Evolutionary conservation across 768 basidiomycete genomes (phyloP), one percentile per base, ranked within the genome.

Genomic region (Pleurotus ostreatus): DNA sequence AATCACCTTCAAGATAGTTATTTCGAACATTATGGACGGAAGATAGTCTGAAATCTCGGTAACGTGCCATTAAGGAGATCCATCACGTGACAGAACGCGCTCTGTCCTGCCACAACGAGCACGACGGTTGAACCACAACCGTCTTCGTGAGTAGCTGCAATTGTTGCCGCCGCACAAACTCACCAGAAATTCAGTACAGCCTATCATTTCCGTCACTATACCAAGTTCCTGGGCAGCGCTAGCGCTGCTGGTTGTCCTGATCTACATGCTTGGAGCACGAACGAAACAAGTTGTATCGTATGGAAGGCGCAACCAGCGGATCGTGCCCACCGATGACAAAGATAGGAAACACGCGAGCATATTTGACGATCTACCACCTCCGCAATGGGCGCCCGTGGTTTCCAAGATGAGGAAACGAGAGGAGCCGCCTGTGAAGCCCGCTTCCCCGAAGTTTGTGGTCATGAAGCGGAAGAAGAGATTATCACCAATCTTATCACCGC

Each of bases 281-380:
- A 88, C 86, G 5, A 86, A 85, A 65, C 82, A 85, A 62, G 78
- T 88, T 47, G 79, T 76, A 51, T 72, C 83, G 18, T 88, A 88
- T 61, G 86, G 86, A 18, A 81, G 82, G 61, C 81, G 86, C 58
- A 74, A 74, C 40, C 78, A 78, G 53, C 82, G 86, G 39, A 76
- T 87, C n/a, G 74, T 88, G 56, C 75, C 73, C 43, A 73, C 75
- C 47, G 67, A 71, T 53, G 67, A 68, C 55, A 67, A 66, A 51
- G 59, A 61, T 30, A 69, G 66, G 22, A 65, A 47, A 54, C 67
- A 63, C 22, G 62, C 71, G 3, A 73, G 66, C 63, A 78, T 72
- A 55, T 78, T 78, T 63, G 72, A 82, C 55, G 74, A 77, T 55
- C 57, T 74, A 12, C 74, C 79, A 20, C 65, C 70, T 12, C 69